A percentile compares a stretch with the other conserved stretches of the same genome.
These are phyloP conservation scores for Geosmithia flava DNA, from an alignment of 2,329 filamentous ascomycete genomes.

Conservation along the genomic window DNA sequence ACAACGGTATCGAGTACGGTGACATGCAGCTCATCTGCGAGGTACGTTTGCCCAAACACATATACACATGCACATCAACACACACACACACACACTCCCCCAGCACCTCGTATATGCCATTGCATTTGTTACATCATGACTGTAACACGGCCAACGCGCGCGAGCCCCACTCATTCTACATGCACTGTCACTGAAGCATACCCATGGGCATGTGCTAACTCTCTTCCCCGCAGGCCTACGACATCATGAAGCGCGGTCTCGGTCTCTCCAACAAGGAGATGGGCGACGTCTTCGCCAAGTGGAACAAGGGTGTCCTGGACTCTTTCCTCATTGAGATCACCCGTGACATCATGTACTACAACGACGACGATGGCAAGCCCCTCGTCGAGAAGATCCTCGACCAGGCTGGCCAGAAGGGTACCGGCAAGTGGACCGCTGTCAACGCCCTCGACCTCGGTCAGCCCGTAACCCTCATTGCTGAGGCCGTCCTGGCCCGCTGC, in stretches of 20 bases:
- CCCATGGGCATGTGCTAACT: constrained; percentile 7
- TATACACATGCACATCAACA: too few relatives aligned
- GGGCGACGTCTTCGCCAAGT: constrained; percentile 83
- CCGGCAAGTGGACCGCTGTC: constrained; percentile 99
- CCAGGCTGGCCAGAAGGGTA: constrained; percentile 98
- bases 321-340: constrained; percentile 99
- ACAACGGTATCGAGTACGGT: constrained; percentile 99
- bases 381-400: constrained; percentile 99
- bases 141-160: too few relatives aligned
- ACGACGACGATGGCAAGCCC: constrained; percentile 81
- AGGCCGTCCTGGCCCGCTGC: constrained; percentile 92
- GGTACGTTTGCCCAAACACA: constrained; percentile 38
- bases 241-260: constrained; percentile 98
- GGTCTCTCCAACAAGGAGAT: constrained; percentile 88
- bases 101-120: too few relatives aligned
- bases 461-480: constrained; percentile 95
- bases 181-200: too few relatives aligned
- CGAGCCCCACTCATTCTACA: too few relatives aligned
- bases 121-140: too few relatives aligned
- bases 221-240: constrained; percentile 63
- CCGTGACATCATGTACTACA: constrained; percentile 96
- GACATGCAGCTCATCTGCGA: constrained; percentile 99
- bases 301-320: constrained; percentile 98
- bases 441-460: constrained; percentile 97
- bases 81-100: too few relatives aligned